Evolutionary conservation across 2,329 filamentous ascomycete species (phyloP), one percentile per base, ranked within the genome.

Genomic region (Coniochaeta sp.): DNA sequence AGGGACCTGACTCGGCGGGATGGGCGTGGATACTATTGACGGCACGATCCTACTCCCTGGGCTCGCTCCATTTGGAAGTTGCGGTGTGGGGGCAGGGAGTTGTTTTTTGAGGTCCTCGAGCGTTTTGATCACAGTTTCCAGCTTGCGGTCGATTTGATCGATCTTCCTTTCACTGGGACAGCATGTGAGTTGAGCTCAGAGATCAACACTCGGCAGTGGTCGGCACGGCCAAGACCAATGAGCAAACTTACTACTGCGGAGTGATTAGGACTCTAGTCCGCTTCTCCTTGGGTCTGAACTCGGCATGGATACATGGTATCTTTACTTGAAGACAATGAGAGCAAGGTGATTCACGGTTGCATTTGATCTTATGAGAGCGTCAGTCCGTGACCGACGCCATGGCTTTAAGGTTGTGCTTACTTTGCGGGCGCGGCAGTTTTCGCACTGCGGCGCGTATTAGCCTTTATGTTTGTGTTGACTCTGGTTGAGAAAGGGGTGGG

Each of bases 201-300:
- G 46, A 50, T 18, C 18, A 22, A 26, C 22, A 48, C 24, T 18
- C 40, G 7, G 31, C 16, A 20, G 24, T 32, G 42, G 7, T 8
- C 30, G 27, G 27, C 27, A 7, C 12, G 12, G 27, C 27, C 27
- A 7, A 12, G 12, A 30, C 27, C 27, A 30, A n/a, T 8, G n/a
- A 26, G 51, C 14, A n/a, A 32, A 69, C 76, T 58, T 65, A 81
- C 78, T 82, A 82, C 72, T 82, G 78, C 40, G 77, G 78, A 2
- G 79, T 81, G 53, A 82, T 82, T 56, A 82, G 67, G 35, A 82
- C 78, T 50, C 79, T 69, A 58, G 81, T 77, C 38, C 77, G 70
- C 40, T 70, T 67, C 59, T 81, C 78, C 61, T 77, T 79, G 26
- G 77, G 74, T 54, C 76, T 73, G 58, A 81, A 77, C 6, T 75